A percentile compares a stretch with the other conserved stretches of the same genome.
Conservation (phyloP, 371 early-diverging fungal genomes). For the Mortierella sp. region DNA sequence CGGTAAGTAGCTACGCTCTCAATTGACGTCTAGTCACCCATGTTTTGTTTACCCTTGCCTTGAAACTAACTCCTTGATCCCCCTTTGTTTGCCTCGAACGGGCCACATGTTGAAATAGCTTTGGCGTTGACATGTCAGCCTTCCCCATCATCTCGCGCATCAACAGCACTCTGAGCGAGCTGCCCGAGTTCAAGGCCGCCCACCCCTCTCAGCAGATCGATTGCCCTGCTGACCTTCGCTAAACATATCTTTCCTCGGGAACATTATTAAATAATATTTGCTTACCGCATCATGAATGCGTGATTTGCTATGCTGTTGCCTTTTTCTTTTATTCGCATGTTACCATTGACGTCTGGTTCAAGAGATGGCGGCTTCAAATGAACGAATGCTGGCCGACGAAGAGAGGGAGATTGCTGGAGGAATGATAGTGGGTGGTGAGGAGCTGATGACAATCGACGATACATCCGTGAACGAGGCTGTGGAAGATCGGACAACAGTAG, state of each 20-base stretch:
- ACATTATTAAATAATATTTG: not conserved
- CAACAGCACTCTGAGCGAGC: constrained; percentile 60
- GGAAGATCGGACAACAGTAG: constrained; percentile 12
- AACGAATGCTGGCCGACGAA: not conserved
- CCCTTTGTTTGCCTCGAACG: not conserved
- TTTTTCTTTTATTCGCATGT: too few species aligned
- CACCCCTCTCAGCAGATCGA: constrained; percentile 84
- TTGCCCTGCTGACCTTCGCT: constrained; percentile 68
- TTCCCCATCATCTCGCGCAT: constrained; percentile 81
- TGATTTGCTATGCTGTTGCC: not conserved
- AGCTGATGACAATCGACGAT: constrained; percentile 8
- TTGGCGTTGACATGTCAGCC: constrained; percentile 77
- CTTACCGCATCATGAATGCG: not conserved
- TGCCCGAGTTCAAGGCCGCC: constrained; percentile 80
- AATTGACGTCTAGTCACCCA: not conserved
- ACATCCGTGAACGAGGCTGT: constrained; percentile 4
- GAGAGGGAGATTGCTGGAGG: constrained; percentile 7
- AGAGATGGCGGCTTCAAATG: not conserved
- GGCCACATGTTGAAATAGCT: constrained; percentile 54
- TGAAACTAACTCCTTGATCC: not conserved
- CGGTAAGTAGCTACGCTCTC: constrained; percentile 56
- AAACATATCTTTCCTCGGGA: not conserved
- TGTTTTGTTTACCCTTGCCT: not conserved
- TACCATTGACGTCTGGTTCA: not conserved
- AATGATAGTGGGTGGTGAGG: not conserved